Evolutionary conservation across 805 yeast genomes (phyloP).

Genomic region (Suhomyces canberraensis): DNA sequence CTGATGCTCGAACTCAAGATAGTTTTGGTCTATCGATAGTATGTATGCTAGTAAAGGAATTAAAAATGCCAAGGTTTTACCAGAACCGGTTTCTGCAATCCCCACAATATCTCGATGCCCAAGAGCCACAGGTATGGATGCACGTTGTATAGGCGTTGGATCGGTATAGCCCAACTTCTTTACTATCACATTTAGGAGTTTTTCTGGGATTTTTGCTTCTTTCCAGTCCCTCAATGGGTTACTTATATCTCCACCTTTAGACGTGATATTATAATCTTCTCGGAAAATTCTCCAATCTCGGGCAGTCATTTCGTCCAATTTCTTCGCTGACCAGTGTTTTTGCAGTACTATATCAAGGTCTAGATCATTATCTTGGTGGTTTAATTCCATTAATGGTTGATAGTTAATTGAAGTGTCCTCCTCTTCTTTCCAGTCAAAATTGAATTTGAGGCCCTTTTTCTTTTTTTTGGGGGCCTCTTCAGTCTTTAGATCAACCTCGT

Average conservation of each 20-base stretch:
- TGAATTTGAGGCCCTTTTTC: conserved; percentile 38
- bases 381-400: conserved; percentile 35
- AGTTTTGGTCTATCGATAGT: conserved; percentile 29
- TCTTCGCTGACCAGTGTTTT: conserved; percentile 68
- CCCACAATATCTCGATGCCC: conserved; percentile 69
- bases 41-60: conserved; percentile 67
- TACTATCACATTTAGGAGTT: conserved; percentile 27
- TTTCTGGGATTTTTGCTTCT: conserved; percentile 52
- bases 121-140: conserved; percentile 72
- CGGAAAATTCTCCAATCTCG: conserved; percentile 89
- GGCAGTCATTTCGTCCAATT: conserved; percentile 59
- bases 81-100: conserved; percentile 95
- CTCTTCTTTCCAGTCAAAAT: conserved; percentile 63
- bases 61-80: conserved; percentile 83
- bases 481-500: neutral
- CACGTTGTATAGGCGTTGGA: conserved; percentile 92
- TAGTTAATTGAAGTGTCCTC: conserved; percentile 61
- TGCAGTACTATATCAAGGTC: conserved; percentile 16
- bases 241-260: conserved; percentile 43
- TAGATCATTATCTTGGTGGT: neutral
- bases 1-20: conserved; percentile 36
- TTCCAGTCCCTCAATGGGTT: conserved; percentile 75
- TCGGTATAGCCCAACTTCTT: conserved; percentile 45
- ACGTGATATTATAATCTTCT: conserved; percentile 69
- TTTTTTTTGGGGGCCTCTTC: conserved; percentile 7